Evolutionary conservation across 352 stramenopile species (phyloP).

Genomic region (Salisapilia sapeloensis): DNA sequence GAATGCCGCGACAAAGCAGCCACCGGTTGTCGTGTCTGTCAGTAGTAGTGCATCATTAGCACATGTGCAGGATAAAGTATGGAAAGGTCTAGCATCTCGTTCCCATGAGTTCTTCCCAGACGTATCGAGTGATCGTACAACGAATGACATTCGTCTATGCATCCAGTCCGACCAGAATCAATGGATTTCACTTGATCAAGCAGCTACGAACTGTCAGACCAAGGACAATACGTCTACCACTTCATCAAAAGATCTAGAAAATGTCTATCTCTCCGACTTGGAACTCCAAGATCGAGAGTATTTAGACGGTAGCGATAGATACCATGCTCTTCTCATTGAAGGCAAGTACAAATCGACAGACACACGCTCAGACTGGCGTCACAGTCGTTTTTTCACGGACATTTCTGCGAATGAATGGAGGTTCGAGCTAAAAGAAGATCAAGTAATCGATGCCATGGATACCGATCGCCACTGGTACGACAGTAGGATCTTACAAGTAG

Average conservation of each 20-base stretch:
- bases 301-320: constrained; percentile 28
- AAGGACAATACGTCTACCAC: constrained; percentile 1
- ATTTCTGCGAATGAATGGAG: constrained; percentile 42
- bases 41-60: constrained; percentile 16
- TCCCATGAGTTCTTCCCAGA: constrained; percentile 19
- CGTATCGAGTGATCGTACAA: constrained; percentile 8
- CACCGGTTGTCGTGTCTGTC: constrained; percentile 20
- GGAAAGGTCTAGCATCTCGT: constrained; percentile 10
- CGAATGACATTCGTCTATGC: too few species aligned
- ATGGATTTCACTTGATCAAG: constrained; percentile 22
- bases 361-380: constrained; percentile 18
- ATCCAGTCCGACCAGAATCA: constrained; percentile 12
- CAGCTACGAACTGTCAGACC: constrained; percentile 1
- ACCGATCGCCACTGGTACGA: constrained; percentile 60
- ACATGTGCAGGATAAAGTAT: constrained; percentile 27
- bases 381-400: constrained; percentile 40
- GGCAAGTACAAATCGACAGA: constrained; percentile 8
- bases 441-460: constrained; percentile 62
- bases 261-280: constrained; percentile 17
- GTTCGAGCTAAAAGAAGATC: constrained; percentile 21
- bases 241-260: not conserved
- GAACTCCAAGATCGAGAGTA: constrained; percentile 38
- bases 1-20: constrained; percentile 11
- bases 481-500: constrained; percentile 30
- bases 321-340: constrained; percentile 52